Evolutionary conservation across 2,329 filamentous ascomycete species (phyloP).

Genomic region (Fusarium anguioides): DNA sequence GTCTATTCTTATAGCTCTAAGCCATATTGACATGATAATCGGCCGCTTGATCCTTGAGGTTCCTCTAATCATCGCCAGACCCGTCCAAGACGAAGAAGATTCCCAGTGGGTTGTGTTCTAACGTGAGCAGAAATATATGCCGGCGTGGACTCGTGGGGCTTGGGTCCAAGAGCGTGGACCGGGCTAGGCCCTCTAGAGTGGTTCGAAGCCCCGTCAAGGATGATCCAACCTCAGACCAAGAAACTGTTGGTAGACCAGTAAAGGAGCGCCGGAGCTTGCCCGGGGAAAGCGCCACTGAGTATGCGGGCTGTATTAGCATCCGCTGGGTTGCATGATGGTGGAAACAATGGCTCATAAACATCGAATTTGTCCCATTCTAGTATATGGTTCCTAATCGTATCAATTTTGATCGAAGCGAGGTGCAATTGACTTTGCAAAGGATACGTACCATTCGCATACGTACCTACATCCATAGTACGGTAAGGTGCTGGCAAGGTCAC

Average conservation of each 20-base stretch:
- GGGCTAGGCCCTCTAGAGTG: slow-evolving; percentile 39
- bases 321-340: slow-evolving; percentile 4
- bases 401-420: background rate
- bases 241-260: slow-evolving; percentile 20
- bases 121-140: background rate
- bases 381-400: slow-evolving; percentile 1
- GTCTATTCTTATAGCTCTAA: background rate
- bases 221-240: slow-evolving; percentile 26
- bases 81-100: background rate
- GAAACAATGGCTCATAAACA: background rate
- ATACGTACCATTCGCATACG: background rate
- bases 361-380: background rate
- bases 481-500: slow-evolving; percentile 12
- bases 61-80: background rate
- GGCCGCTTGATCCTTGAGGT: background rate
- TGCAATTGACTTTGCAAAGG: slow-evolving; percentile 41
- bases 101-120: background rate
- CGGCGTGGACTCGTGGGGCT: background rate
- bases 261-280: slow-evolving; percentile 25
- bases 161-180: slow-evolving; percentile 29
- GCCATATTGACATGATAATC: background rate
- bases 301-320: slow-evolving; percentile 12
- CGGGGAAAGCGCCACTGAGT: slow-evolving; percentile 27
- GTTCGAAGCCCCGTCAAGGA: slow-evolving; percentile 30
- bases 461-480: too few species aligned